Evolutionary conservation across 2,329 filamentous ascomycete species (phyloP).

Genomic region (Epichloe scottii): DNA sequence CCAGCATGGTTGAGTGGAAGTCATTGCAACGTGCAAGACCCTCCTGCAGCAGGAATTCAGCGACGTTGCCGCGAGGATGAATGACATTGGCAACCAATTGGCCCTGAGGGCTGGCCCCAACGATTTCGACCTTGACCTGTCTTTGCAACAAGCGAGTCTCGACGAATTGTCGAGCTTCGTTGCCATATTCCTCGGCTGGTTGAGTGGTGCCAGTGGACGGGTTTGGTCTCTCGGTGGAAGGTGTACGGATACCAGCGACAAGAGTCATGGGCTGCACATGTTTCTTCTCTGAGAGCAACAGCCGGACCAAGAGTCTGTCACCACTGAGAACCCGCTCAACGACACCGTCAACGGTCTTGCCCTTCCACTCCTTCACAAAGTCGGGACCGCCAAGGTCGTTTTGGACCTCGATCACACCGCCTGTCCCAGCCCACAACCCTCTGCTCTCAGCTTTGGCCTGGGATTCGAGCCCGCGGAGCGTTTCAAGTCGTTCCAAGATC

Average conservation of each 20-base stretch:
- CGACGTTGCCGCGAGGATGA: constrained; percentile 86
- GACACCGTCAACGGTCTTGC: constrained; percentile 69
- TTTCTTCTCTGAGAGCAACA: constrained; percentile 68
- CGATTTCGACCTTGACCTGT: constrained; percentile 66
- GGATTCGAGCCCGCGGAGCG: constrained; percentile 63
- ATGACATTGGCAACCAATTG: constrained; percentile 80
- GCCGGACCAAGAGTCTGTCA: constrained; percentile 74
- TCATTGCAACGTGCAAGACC: constrained; percentile 89
- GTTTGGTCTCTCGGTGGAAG: constrained; percentile 76
- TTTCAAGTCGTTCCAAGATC: constrained; percentile 57
- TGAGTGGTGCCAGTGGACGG: constrained; percentile 68
- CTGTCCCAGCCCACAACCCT: constrained; percentile 63
- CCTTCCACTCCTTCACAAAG: constrained; percentile 76
- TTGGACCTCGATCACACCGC: constrained; percentile 59
- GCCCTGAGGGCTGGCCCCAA: constrained; percentile 80
- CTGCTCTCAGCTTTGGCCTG: constrained; percentile 67
- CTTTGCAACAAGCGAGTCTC: constrained; percentile 79
- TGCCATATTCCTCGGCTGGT: constrained; percentile 77
- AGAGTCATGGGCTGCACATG: constrained; percentile 84
- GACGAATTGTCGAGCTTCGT: constrained; percentile 79
- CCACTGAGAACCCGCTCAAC: constrained; percentile 87
- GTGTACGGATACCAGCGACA: constrained; percentile 77
- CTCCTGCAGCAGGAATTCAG: constrained; percentile 77
- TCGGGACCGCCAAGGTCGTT: constrained; percentile 72
- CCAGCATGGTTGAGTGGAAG: constrained; percentile 87